Percentiles rank a stretch among this genome's conserved stretches.
phyloP scores from a whole-genome alignment of 1,284 basidiomycete species.

The Cutaneotrichosporon curvatum region DNA sequence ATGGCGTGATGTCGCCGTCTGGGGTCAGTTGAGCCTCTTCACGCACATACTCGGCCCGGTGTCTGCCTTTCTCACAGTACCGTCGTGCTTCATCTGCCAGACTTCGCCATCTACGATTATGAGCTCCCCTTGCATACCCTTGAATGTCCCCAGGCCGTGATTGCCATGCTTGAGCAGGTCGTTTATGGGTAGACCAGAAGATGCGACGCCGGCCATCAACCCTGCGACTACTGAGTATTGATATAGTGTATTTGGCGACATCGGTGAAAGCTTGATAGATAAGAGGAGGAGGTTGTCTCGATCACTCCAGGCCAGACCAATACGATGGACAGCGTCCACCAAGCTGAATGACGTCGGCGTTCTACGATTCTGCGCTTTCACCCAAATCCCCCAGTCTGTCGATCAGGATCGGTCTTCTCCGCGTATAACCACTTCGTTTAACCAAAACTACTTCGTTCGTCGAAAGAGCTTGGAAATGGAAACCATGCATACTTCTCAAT shows the following conservation, averaged over 20 bases:
- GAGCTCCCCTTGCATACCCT: constrained; percentile 11
- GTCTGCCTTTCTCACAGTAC: constrained; percentile 5
- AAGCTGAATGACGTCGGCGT: no score
- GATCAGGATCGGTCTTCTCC: no score
- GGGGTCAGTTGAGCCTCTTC: neutral
- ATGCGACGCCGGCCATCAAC: constrained; percentile 12
- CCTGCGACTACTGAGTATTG: constrained; percentile 14
- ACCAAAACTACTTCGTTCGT: no score
- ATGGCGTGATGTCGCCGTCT: constrained; percentile 9
- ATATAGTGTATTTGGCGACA: constrained; percentile 8
- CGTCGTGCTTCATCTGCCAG: constrained; percentile 16
- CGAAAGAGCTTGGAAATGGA: no score
- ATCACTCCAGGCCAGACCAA: neutral
- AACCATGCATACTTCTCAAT: no score
- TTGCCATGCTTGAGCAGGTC: constrained; percentile 9
- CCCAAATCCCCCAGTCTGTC: no score
- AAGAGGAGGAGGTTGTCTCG: neutral
- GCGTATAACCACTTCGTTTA: no score
- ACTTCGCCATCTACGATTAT: constrained; percentile 11
- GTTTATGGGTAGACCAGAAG: constrained; percentile 3
- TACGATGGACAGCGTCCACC: no score
- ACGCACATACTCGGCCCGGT: neutral
- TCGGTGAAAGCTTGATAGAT: neutral
- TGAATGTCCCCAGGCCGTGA: constrained; percentile 15
- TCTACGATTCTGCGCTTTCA: no score